These are phyloP conservation scores for Hypsizygus ulmarius DNA, from an alignment of 1,284 basidiomycete species.

Conservation along the genomic window DNA sequence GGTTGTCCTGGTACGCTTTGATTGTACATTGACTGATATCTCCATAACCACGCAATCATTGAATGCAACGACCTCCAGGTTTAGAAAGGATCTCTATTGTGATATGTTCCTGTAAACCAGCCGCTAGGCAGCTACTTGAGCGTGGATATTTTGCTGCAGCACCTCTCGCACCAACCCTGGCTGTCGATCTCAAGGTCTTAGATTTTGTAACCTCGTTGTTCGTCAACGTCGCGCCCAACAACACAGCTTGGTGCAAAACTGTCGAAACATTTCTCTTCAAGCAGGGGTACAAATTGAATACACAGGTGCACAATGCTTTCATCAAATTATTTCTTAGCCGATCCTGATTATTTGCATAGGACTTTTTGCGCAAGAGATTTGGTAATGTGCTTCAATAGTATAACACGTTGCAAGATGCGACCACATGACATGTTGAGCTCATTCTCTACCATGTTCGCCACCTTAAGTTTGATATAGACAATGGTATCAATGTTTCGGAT, in stretches of 20 bases:
- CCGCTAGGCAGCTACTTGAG: background rate
- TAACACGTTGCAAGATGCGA: background rate
- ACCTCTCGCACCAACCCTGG: background rate
- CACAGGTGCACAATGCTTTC: background rate
- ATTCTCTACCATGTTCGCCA: background rate
- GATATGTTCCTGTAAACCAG: conserved; percentile 3
- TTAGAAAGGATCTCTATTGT: background rate
- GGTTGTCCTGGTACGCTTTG: background rate
- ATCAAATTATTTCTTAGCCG: too few species aligned
- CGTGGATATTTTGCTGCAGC: conserved; percentile 4
- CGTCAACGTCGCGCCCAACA: too few species aligned
- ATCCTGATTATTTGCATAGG: background rate
- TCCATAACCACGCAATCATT: too few species aligned
- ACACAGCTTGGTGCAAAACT: too few species aligned
- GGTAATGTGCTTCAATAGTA: conserved; percentile 1
- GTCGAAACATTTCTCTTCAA: too few species aligned
- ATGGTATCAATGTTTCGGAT: background rate
- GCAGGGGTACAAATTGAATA: background rate
- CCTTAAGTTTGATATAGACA: background rate
- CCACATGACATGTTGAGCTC: background rate
- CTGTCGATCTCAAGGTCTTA: too few species aligned
- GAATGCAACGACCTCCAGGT: background rate
- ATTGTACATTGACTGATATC: background rate
- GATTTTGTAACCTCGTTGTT: too few species aligned
- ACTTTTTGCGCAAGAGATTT: conserved; percentile 1